Conservation (phyloP, 106 monocot species). For the Phalaenopsis equestris region DNA sequence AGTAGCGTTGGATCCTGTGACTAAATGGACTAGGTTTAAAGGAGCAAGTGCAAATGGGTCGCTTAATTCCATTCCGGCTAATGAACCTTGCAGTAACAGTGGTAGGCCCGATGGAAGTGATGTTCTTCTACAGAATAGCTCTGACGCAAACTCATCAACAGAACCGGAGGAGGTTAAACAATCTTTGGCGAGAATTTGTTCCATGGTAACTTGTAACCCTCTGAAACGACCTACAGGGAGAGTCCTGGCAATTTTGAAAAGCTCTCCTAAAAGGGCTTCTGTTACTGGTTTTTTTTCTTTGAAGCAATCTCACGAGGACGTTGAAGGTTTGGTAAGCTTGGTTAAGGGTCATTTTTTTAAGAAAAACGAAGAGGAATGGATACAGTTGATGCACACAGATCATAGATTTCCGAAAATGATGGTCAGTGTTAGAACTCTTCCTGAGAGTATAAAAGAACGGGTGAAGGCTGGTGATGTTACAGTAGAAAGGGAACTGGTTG, state of each 20-base stretch:
- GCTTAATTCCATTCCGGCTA: conserved; percentile 13
- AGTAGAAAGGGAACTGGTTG: conserved; percentile 62
- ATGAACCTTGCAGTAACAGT: background rate
- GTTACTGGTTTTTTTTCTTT: conserved; percentile 73
- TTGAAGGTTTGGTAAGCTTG: conserved; percentile 12
- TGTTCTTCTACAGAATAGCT: background rate
- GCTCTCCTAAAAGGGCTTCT: conserved; percentile 49
- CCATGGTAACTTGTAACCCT: conserved; percentile 42
- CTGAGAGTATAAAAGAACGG: conserved; percentile 35
- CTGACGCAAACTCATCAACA: conserved; percentile 1
- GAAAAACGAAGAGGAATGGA: conserved; percentile 22
- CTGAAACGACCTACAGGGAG: conserved; percentile 80
- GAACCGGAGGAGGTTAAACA: conserved; percentile 22
- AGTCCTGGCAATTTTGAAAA: conserved; percentile 65
- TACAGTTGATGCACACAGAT: conserved; percentile 60
- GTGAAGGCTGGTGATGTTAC: conserved; percentile 38
- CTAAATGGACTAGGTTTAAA: conserved; percentile 63
- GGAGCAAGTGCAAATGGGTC: conserved; percentile 25
- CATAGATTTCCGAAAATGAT: conserved; percentile 65
- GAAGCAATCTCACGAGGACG: conserved; percentile 8
- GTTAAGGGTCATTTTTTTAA: conserved; percentile 13
- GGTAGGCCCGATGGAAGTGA: conserved; percentile 6
- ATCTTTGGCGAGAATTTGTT: conserved; percentile 44
- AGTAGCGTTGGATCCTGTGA: conserved; percentile 63
- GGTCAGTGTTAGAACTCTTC: conserved; percentile 38